A percentile compares a stretch with the other conserved stretches of the same genome.
Conservation (phyloP, 306 rosid species). For the Cicer bijugum region DNA sequence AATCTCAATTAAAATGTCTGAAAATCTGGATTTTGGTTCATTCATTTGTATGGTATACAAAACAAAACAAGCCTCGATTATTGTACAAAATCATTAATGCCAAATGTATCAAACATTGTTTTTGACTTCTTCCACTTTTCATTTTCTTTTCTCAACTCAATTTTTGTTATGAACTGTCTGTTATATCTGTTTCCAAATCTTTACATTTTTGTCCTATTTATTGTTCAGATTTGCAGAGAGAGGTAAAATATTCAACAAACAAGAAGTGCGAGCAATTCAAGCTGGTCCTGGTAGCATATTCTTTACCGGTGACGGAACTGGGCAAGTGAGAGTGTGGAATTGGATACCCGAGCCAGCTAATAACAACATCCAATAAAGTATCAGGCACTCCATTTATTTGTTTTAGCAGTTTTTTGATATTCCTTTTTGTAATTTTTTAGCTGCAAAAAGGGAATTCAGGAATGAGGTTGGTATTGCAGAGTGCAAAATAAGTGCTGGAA, state of each 20-base stretch:
- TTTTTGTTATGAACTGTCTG: not conserved
- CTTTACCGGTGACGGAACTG: slow-evolving; percentile 95
- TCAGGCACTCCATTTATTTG: slow-evolving; percentile 23
- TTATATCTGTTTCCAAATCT: not conserved
- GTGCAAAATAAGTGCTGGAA: not conserved
- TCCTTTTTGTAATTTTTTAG: slow-evolving; percentile 51
- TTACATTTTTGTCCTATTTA: slow-evolving; percentile 16
- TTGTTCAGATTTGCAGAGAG: slow-evolving; percentile 82
- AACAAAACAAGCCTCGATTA: not conserved
- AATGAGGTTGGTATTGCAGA: slow-evolving; percentile 20
- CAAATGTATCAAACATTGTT: not conserved
- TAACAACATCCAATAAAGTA: slow-evolving; percentile 45
- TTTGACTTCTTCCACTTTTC: not conserved
- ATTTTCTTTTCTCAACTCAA: not conserved
- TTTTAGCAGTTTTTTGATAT: slow-evolving; percentile 36
- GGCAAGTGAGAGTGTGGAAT: slow-evolving; percentile 88
- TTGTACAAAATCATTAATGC: not conserved
- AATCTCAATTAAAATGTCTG: not conserved
- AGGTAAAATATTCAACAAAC: slow-evolving; percentile 74
- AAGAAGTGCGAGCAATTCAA: slow-evolving; percentile 84
- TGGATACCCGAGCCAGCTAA: slow-evolving; percentile 59
- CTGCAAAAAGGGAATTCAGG: slow-evolving; percentile 46
- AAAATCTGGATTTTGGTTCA: not conserved
- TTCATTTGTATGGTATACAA: not conserved
- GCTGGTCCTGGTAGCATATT: slow-evolving; percentile 80